Evolutionary conservation across 2,329 filamentous ascomycete species (phyloP).

Genomic region (Periconia sp.): DNA sequence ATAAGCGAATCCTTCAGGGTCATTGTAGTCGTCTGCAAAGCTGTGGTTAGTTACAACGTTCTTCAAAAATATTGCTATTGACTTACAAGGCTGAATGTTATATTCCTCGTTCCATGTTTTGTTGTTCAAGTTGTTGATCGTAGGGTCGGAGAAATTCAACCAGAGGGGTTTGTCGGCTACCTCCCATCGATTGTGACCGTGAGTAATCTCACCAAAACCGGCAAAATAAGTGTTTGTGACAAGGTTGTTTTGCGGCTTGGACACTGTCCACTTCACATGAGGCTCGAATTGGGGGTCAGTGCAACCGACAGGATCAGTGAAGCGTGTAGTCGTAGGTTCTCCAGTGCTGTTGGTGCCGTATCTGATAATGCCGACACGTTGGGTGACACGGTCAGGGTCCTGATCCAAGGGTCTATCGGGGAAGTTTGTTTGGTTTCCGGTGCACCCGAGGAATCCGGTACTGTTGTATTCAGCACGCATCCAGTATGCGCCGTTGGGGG

Average conservation of each 20-base stretch:
- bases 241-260: slow-evolving; percentile 17
- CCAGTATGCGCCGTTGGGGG: slow-evolving; percentile 44
- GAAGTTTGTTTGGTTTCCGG: slow-evolving; percentile 3
- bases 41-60: not conserved
- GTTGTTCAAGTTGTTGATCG: slow-evolving; percentile 17
- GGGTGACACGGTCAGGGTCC: slow-evolving; percentile 4
- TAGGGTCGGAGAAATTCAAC: slow-evolving; percentile 20
- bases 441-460: slow-evolving; percentile 2
- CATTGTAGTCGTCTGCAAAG: slow-evolving; percentile 11
- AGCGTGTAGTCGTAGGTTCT: slow-evolving; percentile 9
- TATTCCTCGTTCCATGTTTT: slow-evolving; percentile 20
- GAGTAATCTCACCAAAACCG: slow-evolving; percentile 8
- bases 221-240: slow-evolving; percentile 12
- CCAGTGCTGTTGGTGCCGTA: slow-evolving; percentile 12
- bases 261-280: slow-evolving; percentile 18
- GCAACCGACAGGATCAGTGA: slow-evolving; percentile 12
- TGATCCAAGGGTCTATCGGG: not conserved
- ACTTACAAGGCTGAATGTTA: slow-evolving; percentile 16
- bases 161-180: slow-evolving; percentile 20
- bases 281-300: slow-evolving; percentile 13
- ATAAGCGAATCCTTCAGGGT: slow-evolving; percentile 18
- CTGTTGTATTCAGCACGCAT: slow-evolving; percentile 37
- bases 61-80: not conserved
- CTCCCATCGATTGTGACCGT: slow-evolving; percentile 15
- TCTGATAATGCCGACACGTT: slow-evolving; percentile 21